Conservation (phyloP, 2,329 filamentous ascomycete species). For the Aureobasidium sp. region DNA sequence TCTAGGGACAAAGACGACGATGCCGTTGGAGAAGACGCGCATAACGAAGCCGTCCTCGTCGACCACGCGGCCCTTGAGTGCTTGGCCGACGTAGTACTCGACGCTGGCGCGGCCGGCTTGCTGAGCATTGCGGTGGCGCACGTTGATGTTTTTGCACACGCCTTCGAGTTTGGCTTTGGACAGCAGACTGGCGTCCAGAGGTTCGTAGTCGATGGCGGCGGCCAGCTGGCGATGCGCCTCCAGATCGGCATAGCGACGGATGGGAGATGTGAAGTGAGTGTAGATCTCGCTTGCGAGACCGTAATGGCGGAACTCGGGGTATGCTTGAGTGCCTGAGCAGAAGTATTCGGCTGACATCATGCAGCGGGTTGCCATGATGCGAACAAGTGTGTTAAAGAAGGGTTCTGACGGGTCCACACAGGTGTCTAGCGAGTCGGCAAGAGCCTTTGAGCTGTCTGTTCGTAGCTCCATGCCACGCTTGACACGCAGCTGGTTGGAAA, state of each 20-base stretch:
- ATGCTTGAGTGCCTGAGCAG: constrained; percentile 84
- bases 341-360: constrained; percentile 99
- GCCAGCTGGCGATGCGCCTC: constrained; percentile 91
- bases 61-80: constrained; percentile 67
- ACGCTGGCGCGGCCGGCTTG: constrained; percentile 89
- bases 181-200: constrained; percentile 72
- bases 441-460: constrained; percentile 81
- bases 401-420: constrained; percentile 76
- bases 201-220: constrained; percentile 88
- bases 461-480: constrained; percentile 75
- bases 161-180: constrained; percentile 80
- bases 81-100: constrained; percentile 96
- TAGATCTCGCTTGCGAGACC: constrained; percentile 95
- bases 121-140: constrained; percentile 93
- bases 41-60: constrained; percentile 94
- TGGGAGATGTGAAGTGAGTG: constrained; percentile 96
- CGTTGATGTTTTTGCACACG: constrained; percentile 97
- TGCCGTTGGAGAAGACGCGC: constrained; percentile 94
- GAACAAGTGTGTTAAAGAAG: constrained; percentile 97
- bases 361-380: constrained; percentile 95
- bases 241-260: constrained; percentile 94
- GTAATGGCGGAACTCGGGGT: constrained; percentile 94
- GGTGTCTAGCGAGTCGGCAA: constrained; percentile 82
- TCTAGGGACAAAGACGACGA: constrained; percentile 89
- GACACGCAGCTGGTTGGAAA: constrained; percentile 81